Evolutionary conservation across 306 rosid species (phyloP).

Genomic region (Arachis stenosperma): DNA sequence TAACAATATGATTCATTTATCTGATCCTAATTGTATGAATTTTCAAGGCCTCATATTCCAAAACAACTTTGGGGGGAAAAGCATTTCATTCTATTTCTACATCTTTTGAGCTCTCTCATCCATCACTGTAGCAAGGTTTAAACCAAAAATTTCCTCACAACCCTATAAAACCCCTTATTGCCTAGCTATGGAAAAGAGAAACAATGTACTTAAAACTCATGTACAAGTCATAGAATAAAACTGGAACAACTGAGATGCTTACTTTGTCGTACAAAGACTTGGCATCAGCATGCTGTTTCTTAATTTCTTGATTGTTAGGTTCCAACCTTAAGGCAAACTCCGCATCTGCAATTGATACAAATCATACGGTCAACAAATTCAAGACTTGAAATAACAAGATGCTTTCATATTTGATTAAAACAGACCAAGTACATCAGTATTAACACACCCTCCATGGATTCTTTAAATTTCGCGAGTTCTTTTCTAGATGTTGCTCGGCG

Average conservation of each 20-base stretch:
- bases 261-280: slow-evolving; percentile 81
- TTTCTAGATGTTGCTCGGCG: slow-evolving; percentile 89
- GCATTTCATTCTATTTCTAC: slow-evolving; percentile 9
- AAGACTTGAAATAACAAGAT: slow-evolving; percentile 36
- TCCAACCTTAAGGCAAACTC: slow-evolving; percentile 92
- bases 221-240: slow-evolving; percentile 15
- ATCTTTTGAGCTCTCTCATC: neutral
- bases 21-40: slow-evolving; percentile 2
- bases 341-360: slow-evolving; percentile 72
- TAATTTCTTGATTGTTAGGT: slow-evolving; percentile 90
- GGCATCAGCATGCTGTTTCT: slow-evolving; percentile 82
- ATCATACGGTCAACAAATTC: slow-evolving; percentile 44
- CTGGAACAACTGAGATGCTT: slow-evolving; percentile 34
- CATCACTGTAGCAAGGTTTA: neutral
- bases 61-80: slow-evolving; percentile 18
- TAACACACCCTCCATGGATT: slow-evolving; percentile 78
- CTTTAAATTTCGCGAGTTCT: slow-evolving; percentile 84
- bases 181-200: slow-evolving; percentile 7
- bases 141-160: slow-evolving; percentile 22
- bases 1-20: slow-evolving; percentile 2
- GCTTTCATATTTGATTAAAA: neutral
- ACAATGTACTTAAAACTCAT: neutral
- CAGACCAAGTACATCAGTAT: slow-evolving; percentile 25
- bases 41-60: neutral
- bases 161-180: slow-evolving; percentile 12